These are phyloP conservation scores for Aegilops sharonensis DNA, from an alignment of 176 grass and related monocot species.

Conservation along the genomic window DNA sequence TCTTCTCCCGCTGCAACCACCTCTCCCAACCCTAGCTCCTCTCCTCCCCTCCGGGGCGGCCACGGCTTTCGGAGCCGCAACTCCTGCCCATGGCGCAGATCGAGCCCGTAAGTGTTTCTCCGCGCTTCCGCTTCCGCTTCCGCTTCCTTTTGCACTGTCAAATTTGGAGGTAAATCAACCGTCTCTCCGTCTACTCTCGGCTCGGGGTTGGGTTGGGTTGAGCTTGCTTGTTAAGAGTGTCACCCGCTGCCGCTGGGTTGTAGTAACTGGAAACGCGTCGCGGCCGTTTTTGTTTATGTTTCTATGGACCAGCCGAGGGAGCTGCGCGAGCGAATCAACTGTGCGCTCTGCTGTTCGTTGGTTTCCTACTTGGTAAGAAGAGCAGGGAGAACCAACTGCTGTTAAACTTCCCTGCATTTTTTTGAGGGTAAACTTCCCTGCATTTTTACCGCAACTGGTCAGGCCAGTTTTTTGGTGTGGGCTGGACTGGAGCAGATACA, in stretches of 20 bases:
- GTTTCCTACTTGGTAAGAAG: neutral
- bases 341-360: neutral
- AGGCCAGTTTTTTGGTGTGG: neutral
- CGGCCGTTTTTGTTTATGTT: neutral
- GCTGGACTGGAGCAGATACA: neutral
- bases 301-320: neutral
- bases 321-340: neutral
- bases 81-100: conserved; percentile 20
- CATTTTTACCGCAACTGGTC: neutral
- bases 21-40: neutral
- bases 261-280: neutral
- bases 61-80: neutral
- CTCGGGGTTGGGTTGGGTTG: neutral
- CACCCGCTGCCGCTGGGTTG: neutral
- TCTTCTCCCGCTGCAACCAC: neutral
- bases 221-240: neutral
- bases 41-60: neutral
- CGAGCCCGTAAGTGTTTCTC: conserved; percentile 32
- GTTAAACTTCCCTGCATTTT: neutral
- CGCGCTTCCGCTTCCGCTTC: neutral
- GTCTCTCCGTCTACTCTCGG: neutral
- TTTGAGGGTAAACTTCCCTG: neutral
- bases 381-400: neutral
- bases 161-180: neutral
- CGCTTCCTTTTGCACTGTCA: neutral